Conservation (phyloP, 768 basidiomycete species). For the Hypholoma fasciculare region DNA sequence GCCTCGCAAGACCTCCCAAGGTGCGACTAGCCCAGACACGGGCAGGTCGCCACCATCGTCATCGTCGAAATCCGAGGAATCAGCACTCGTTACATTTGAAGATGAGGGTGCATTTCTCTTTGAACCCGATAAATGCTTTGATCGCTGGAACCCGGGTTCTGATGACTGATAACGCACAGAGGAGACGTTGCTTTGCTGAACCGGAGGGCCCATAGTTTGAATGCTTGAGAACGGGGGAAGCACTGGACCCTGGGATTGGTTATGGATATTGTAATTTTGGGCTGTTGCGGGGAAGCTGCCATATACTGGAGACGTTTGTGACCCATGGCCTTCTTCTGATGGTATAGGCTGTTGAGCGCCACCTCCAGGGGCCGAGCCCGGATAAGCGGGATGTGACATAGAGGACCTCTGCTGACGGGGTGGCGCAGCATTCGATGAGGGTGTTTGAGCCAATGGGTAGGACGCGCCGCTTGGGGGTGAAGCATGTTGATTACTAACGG, state of each 20-base stretch:
- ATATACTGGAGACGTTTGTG: slow-evolving; percentile 43
- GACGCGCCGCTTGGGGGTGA: slow-evolving; percentile 35
- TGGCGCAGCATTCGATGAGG: slow-evolving; percentile 25
- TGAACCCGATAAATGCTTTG: slow-evolving; percentile 41
- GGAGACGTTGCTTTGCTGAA: slow-evolving; percentile 48
- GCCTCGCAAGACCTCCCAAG: slow-evolving; percentile 83
- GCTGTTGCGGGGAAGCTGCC: slow-evolving; percentile 36
- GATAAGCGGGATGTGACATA: slow-evolving; percentile 35
- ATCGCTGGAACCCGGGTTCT: slow-evolving; percentile 38
- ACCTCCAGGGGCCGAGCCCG: slow-evolving; percentile 31
- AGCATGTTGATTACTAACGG: slow-evolving; percentile 42
- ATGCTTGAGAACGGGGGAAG: slow-evolving; percentile 76
- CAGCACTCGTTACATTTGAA: slow-evolving; percentile 73
- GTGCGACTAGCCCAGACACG: slow-evolving; percentile 78
- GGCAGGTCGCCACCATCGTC: slow-evolving; percentile 82
- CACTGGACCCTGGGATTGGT: slow-evolving; percentile 45
- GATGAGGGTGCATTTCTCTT: slow-evolving; percentile 60
- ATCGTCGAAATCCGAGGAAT: slow-evolving; percentile 85
- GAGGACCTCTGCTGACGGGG: slow-evolving; percentile 37
- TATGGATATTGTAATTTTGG: slow-evolving; percentile 34
- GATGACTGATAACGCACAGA: slow-evolving; percentile 57
- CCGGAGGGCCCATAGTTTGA: slow-evolving; percentile 52
- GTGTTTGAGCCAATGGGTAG: slow-evolving; percentile 26
- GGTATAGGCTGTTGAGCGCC: slow-evolving; percentile 26
- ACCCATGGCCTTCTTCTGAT: slow-evolving; percentile 39